Conservation (phyloP, 306 rosid species). For the Fragaria ananassa region DNA sequence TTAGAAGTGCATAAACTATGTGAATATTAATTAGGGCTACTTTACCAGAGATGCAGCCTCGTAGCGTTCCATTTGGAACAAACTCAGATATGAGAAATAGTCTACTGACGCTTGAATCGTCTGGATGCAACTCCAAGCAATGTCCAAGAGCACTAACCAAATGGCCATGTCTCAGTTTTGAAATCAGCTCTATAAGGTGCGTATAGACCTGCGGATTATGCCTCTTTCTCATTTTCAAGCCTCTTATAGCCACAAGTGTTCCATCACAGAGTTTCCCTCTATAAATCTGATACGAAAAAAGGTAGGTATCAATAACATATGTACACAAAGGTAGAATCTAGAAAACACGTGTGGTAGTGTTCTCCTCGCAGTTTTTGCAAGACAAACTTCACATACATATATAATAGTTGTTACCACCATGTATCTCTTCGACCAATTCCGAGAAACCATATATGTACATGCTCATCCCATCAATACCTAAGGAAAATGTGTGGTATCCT, state of each 20-base stretch:
- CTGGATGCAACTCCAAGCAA: constrained; percentile 71
- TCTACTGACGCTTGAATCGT: constrained; percentile 58
- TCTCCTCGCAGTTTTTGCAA: not conserved
- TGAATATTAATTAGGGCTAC: not conserved
- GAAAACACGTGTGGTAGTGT: not conserved
- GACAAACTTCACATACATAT: too few relatives aligned
- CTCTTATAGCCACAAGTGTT: constrained; percentile 55
- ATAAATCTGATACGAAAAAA: constrained; percentile 47
- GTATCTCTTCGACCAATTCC: not conserved
- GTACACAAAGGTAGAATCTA: not conserved
- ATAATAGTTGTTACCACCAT: too few relatives aligned
- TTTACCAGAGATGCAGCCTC: constrained; percentile 80
- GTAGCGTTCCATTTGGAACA: constrained; percentile 53
- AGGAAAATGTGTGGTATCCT: not conserved
- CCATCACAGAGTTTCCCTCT: constrained; percentile 82
- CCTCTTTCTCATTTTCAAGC: constrained; percentile 63
- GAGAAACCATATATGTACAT: not conserved
- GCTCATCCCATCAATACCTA: not conserved
- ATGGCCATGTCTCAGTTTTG: constrained; percentile 77
- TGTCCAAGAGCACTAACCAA: constrained; percentile 92
- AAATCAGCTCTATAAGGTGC: constrained; percentile 72
- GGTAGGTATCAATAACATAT: not conserved
- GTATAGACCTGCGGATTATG: constrained; percentile 57
- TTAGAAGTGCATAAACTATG: not conserved
- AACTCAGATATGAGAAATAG: constrained; percentile 71